Evolutionary conservation across 1,284 basidiomycete species (phyloP).

Genomic region (Schizophyllum amplum): DNA sequence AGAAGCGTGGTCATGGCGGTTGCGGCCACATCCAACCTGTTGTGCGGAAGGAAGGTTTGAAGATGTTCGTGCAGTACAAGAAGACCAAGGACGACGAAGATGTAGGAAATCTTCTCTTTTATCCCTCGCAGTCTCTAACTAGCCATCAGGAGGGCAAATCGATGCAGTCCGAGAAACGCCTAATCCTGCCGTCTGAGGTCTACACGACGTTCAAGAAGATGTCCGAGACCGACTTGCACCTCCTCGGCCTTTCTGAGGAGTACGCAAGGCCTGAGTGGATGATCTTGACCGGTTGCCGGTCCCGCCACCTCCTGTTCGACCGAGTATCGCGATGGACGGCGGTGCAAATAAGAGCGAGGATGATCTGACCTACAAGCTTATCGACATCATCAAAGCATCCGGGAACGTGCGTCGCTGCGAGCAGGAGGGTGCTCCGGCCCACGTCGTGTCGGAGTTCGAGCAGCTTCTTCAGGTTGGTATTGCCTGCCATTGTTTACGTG

Average conservation of each 20-base stretch:
- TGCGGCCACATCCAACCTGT: conserved; percentile 90
- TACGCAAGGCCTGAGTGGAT: conserved; percentile 99
- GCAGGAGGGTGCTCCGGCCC: conserved; percentile 95
- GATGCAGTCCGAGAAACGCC: conserved; percentile 84
- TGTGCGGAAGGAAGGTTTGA: conserved; percentile 90
- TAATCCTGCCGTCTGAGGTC: conserved; percentile 83
- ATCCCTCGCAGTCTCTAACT: conserved; percentile 12
- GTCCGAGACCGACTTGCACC: conserved; percentile 80
- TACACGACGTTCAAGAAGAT: conserved; percentile 94
- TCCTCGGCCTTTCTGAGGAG: conserved; percentile 90
- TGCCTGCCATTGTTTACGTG: not conserved
- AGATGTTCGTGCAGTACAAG: conserved; percentile 95
- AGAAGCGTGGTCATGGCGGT: conserved; percentile 87
- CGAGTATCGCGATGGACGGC: conserved; percentile 93
- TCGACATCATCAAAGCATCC: conserved; percentile 95
- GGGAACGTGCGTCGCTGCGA: conserved; percentile 90
- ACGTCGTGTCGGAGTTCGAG: conserved; percentile 95
- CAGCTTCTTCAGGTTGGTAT: conserved; percentile 81
- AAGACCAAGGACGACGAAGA: conserved; percentile 90
- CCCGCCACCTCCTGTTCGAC: conserved; percentile 95
- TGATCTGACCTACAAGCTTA: conserved; percentile 97
- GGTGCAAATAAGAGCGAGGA: conserved; percentile 96
- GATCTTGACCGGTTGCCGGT: conserved; percentile 97
- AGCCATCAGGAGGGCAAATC: conserved; percentile 70
- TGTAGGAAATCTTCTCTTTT: conserved; percentile 37